A percentile compares a stretch with the other conserved stretches of the same genome.
These are phyloP conservation scores for Didymella sp. DNA, from an alignment of 2,329 filamentous ascomycete species.

Conservation along the genomic window DNA sequence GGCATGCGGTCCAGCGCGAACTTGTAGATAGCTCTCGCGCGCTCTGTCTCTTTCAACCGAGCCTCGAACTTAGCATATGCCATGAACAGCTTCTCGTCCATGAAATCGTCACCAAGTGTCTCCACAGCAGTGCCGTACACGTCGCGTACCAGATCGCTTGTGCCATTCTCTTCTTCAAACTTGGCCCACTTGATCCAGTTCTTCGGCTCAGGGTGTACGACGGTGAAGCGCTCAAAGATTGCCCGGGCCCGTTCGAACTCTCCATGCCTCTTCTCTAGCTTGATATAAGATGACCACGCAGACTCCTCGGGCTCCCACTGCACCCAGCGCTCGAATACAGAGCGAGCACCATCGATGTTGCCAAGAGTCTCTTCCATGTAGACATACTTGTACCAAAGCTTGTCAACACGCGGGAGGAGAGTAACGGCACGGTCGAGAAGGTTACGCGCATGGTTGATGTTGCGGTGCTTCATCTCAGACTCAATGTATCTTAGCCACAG, in stretches of 20 bases:
- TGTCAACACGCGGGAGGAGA: constrained; percentile 87
- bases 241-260: constrained; percentile 89
- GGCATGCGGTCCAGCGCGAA: constrained; percentile 92
- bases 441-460: constrained; percentile 94
- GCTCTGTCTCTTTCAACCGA: constrained; percentile 93
- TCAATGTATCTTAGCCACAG: constrained; percentile 95
- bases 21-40: constrained; percentile 93
- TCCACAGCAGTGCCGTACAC: constrained; percentile 91
- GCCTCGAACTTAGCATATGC: constrained; percentile 95
- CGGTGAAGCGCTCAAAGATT: constrained; percentile 88
- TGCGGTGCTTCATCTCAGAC: constrained; percentile 80
- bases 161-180: constrained; percentile 95
- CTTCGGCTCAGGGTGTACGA: constrained; percentile 89
- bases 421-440: constrained; percentile 93
- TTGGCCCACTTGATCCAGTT: constrained; percentile 99
- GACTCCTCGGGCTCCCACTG: constrained; percentile 96
- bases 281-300: constrained; percentile 95
- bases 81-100: constrained; percentile 95
- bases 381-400: constrained; percentile 99
- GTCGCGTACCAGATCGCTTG: constrained; percentile 87
- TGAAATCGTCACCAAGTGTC: constrained; percentile 89
- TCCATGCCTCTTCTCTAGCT: constrained; percentile 92
- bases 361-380: constrained; percentile 98
- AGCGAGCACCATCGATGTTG: constrained; percentile 88
- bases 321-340: constrained; percentile 98